A percentile compares a stretch with the other conserved stretches of the same genome.
These are phyloP conservation scores for Detonula confervacea DNA, from an alignment of 352 stramenopile genomes.

Conservation along the genomic window DNA sequence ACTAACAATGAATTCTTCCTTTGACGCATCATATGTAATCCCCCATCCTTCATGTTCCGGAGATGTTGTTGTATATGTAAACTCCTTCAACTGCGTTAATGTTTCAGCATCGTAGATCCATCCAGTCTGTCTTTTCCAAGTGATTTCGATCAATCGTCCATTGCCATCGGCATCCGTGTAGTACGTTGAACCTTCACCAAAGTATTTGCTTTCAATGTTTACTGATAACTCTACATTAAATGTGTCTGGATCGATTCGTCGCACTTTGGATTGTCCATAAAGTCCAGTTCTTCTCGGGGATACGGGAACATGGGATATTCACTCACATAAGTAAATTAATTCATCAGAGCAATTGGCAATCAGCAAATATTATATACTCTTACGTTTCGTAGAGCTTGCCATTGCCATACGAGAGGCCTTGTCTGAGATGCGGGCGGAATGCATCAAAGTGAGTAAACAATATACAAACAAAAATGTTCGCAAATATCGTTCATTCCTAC, in stretches of 20 bases:
- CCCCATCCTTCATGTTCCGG: conserved; percentile 90
- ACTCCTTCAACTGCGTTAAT: conserved; percentile 83
- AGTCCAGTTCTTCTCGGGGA: too few species aligned
- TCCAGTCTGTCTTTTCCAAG: conserved; percentile 89
- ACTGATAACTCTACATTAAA: conserved; percentile 86
- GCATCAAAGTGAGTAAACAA: conserved; percentile 1
- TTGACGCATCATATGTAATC: conserved; percentile 88
- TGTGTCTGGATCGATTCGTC: conserved; percentile 88
- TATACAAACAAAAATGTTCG: too few species aligned
- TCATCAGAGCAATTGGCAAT: too few species aligned
- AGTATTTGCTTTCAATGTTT: conserved; percentile 84
- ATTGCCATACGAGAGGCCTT: conserved; percentile 77
- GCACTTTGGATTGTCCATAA: conserved; percentile 89
- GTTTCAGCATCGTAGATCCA: conserved; percentile 87
- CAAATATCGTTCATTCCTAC: too few species aligned
- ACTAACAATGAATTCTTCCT: conserved; percentile 87
- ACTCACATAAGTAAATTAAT: too few species aligned
- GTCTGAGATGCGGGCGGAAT: conserved; percentile 46
- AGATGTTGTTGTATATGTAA: conserved; percentile 87
- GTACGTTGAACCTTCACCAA: conserved; percentile 92
- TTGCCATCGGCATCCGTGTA: conserved; percentile 65
- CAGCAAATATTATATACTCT: too few species aligned
- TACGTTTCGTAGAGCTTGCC: conserved; percentile 93
- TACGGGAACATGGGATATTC: too few species aligned
- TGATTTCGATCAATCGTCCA: conserved; percentile 90